phyloP scores from a whole-genome alignment of 805 yeast genomes.

The Saitoella complicata region DNA sequence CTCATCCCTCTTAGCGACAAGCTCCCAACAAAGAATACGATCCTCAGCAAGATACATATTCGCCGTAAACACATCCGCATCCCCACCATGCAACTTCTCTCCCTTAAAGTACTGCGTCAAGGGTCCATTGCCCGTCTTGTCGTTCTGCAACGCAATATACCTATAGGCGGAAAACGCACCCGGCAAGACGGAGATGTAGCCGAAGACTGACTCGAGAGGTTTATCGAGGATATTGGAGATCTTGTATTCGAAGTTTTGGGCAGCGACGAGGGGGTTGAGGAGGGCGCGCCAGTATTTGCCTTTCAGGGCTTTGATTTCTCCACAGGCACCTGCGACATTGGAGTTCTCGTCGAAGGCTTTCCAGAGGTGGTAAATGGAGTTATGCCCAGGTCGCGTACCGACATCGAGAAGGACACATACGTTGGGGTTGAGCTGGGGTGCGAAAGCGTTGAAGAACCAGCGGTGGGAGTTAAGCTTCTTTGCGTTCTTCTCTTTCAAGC shows the following conservation, averaged over 20 bases:
- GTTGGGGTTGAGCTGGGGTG: conserved; percentile 83
- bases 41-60: conserved; percentile 97
- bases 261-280: conserved; percentile 81
- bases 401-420: conserved; percentile 83
- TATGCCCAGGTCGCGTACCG: conserved; percentile 88
- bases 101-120: conserved; percentile 79
- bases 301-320: conserved; percentile 89
- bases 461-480: conserved; percentile 94
- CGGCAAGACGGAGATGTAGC: conserved; percentile 84
- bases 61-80: conserved; percentile 76
- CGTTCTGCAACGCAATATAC: conserved; percentile 69
- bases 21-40: conserved; percentile 89
- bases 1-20: conserved; percentile 68
- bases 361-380: conserved; percentile 88
- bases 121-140: conserved; percentile 87
- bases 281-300: conserved; percentile 75
- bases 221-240: conserved; percentile 93
- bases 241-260: conserved; percentile 91
- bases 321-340: conserved; percentile 97
- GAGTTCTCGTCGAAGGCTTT: conserved; percentile 93
- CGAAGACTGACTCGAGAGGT: conserved; percentile 83
- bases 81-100: conserved; percentile 40
- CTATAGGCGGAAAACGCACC: conserved; percentile 94
- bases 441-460: conserved; percentile 91
- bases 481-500: conserved; percentile 80